phyloP scores from a whole-genome alignment of 2,329 filamentous ascomycete species.

The Aspergillus vadensis region DNA sequence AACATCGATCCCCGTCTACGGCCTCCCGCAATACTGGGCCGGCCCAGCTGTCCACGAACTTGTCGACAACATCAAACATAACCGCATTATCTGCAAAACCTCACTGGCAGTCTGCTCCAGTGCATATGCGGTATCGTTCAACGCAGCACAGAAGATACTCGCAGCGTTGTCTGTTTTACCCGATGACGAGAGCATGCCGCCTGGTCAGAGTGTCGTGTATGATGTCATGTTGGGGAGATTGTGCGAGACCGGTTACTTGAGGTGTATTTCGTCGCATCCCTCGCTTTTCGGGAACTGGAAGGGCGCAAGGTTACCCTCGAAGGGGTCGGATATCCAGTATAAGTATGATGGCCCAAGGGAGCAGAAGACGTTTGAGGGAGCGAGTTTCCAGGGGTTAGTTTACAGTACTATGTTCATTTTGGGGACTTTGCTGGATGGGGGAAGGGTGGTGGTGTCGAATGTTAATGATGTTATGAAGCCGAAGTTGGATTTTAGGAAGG shows the following conservation, averaged over 20 bases:
- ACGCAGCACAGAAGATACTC: constrained; percentile 7
- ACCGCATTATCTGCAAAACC: not conserved
- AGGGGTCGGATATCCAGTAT: constrained; percentile 7
- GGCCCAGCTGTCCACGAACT: not conserved
- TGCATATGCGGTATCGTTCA: not conserved
- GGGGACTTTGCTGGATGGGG: not conserved
- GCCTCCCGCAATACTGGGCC: constrained; percentile 1
- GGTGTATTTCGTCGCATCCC: constrained; percentile 2
- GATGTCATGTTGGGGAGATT: constrained; percentile 1
- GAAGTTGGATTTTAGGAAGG: not conserved
- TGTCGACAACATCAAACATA: constrained; percentile 2
- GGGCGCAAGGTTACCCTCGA: not conserved
- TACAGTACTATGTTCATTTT: constrained; percentile 2
- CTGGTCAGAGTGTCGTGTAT: not conserved
- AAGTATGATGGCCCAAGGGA: not conserved
- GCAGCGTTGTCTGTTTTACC: not conserved
- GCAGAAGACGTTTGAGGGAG: not conserved
- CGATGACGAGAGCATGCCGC: not conserved
- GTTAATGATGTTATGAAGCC: not conserved
- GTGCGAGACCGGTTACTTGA: not conserved
- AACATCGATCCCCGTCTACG: not conserved
- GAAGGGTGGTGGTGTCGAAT: not conserved
- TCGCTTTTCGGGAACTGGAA: constrained; percentile 3
- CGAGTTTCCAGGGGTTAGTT: not conserved
- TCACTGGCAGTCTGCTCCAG: not conserved